Percentiles rank a stretch among this genome's conserved stretches.
Evolutionary conservation across 2,329 filamentous ascomycete genomes (phyloP).

Genomic region (Trichoderma sp.): DNA sequence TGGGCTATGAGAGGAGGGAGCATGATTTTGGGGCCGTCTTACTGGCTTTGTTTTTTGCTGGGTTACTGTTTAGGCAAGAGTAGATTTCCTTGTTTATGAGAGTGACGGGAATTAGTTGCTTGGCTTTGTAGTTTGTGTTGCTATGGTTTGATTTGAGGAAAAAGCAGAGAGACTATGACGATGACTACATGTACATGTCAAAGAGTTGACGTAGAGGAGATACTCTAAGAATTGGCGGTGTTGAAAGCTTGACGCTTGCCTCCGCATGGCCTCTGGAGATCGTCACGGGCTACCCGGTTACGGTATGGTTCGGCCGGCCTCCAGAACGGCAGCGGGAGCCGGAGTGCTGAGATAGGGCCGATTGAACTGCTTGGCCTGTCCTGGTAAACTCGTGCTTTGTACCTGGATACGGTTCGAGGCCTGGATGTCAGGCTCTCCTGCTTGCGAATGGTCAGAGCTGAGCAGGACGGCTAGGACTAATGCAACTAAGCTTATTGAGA

Average conservation of each 20-base stretch:
- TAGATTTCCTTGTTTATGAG: background rate
- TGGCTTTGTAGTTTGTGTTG: background rate
- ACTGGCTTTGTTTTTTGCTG: background rate
- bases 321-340: background rate
- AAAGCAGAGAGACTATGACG: background rate
- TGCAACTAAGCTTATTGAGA: constrained; percentile 12
- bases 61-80: background rate
- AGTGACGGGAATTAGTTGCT: background rate
- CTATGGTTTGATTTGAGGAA: background rate
- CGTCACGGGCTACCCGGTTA: background rate
- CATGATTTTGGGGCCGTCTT: background rate
- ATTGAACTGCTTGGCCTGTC: constrained; percentile 1
- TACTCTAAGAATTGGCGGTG: background rate
- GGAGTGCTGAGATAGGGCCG: constrained; percentile 16
- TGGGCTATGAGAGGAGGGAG: background rate
- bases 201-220: background rate
- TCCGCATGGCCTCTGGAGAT: background rate
- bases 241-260: background rate
- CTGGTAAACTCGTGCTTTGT: background rate
- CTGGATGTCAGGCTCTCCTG: background rate
- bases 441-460: background rate
- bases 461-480: background rate
- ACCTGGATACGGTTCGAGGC: background rate
- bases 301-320: background rate
- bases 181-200: background rate